Conservation (phyloP, 352 stramenopile genomes). For the Phytophthora boehmeriae region DNA sequence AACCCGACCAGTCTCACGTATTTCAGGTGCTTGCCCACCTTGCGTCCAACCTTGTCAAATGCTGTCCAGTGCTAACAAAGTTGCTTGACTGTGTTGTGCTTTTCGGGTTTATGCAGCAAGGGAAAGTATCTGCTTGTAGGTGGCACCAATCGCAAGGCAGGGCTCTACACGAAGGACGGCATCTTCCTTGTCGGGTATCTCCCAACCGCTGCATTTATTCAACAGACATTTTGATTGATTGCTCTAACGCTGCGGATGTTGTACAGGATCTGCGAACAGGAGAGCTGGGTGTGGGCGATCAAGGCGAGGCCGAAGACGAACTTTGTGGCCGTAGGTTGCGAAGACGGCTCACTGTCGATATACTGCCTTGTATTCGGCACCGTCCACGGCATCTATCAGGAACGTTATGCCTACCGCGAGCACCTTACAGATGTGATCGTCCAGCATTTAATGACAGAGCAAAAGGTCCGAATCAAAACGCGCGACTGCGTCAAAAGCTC, state of each 20-base stretch:
- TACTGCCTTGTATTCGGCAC: constrained; percentile 92
- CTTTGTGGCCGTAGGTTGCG: constrained; percentile 84
- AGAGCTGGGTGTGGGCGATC: constrained; percentile 93
- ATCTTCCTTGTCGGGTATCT: constrained; percentile 69
- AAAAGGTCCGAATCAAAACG: constrained; percentile 95
- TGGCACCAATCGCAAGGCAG: constrained; percentile 88
- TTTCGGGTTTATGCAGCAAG: constrained; percentile 46
- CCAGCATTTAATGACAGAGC: constrained; percentile 94
- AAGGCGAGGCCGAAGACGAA: constrained; percentile 86
- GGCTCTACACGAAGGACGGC: constrained; percentile 90
- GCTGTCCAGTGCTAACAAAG: neutral
- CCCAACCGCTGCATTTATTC: neutral
- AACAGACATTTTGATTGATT: neutral
- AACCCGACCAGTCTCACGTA: constrained; percentile 92
- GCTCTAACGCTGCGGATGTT: neutral
- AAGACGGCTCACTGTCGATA: constrained; percentile 86
- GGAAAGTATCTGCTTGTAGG: constrained; percentile 92
- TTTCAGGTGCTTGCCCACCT: constrained; percentile 63
- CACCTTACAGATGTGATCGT: constrained; percentile 96
- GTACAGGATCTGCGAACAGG: constrained; percentile 75
- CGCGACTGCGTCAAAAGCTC: constrained; percentile 96
- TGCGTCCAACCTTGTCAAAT: neutral
- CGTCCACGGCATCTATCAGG: constrained; percentile 93
- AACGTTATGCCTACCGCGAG: constrained; percentile 94
- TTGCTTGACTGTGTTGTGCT: neutral